A percentile compares a stretch with the other conserved stretches of the same genome.
Conservation (phyloP, 2,329 filamentous ascomycete species). For the Chaetomium olivaceum region DNA sequence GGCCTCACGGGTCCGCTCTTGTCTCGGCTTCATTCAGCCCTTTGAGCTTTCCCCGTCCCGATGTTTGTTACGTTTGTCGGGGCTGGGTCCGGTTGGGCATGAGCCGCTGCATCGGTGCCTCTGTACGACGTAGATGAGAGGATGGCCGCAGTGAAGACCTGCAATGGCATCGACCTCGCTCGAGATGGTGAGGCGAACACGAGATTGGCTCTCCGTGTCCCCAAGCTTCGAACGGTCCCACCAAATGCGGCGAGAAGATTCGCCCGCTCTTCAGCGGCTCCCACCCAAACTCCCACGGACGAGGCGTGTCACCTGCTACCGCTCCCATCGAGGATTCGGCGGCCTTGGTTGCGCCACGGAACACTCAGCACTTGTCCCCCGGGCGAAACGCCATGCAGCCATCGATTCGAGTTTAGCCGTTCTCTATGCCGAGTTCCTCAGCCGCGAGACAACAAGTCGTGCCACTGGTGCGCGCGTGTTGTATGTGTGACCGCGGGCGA, state of each 20-base stretch:
- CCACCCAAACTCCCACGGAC: conserved; percentile 16
- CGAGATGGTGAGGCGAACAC: conserved; percentile 1
- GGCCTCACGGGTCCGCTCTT: conserved; percentile 7
- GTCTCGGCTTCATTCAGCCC: neutral
- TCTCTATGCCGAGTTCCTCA: conserved; percentile 10
- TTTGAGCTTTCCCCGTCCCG: neutral
- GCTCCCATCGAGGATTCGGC: conserved; percentile 8
- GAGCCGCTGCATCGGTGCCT: neutral
- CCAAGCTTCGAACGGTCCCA: neutral
- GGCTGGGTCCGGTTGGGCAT: neutral
- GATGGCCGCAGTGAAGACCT: neutral
- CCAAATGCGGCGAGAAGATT: conserved; percentile 22
- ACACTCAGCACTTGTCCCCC: conserved; percentile 24
- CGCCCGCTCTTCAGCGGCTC: conserved; percentile 7
- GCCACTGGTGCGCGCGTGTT: neutral
- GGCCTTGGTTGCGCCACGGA: conserved; percentile 22
- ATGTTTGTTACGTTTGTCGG: neutral
- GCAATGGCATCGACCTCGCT: conserved; percentile 11
- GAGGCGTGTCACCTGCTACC: conserved; percentile 22
- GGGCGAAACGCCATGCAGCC: conserved; percentile 18
- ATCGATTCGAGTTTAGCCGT: conserved; percentile 25
- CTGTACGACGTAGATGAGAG: neutral
- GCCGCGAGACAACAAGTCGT: conserved; percentile 10
- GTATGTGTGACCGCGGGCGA: conserved; percentile 12
- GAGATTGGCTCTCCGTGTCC: conserved; percentile 11